A percentile compares a stretch with the other conserved stretches of the same genome.
Conservation (phyloP, 202 grass and related monocot genomes). For the Tripidium arundinaceum region DNA sequence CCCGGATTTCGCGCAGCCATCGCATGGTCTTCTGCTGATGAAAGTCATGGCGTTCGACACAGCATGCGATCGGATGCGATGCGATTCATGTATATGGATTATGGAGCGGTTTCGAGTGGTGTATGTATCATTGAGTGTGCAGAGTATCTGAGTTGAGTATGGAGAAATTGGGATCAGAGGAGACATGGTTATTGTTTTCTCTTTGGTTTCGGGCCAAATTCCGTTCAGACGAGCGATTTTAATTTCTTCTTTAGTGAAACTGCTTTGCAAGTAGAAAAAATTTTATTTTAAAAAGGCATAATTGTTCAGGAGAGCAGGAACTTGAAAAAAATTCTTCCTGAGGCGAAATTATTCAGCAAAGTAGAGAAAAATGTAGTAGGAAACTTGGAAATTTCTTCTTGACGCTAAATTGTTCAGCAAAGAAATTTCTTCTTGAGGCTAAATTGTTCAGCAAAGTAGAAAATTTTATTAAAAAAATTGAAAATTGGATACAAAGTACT, state of each 20-base stretch:
- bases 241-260: neutral
- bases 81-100: conserved; percentile 30
- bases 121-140: neutral
- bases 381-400: no score
- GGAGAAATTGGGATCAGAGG: neutral
- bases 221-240: neutral
- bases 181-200: neutral
- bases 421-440: no score
- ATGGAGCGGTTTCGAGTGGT: conserved; percentile 14
- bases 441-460: no score
- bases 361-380: no score
- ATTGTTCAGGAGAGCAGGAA: no score
- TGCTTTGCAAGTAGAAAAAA: neutral
- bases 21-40: neutral
- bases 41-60: neutral
- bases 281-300: no score
- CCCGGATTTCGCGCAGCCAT: conserved; percentile 23
- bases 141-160: neutral
- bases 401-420: no score
- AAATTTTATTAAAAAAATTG: no score
- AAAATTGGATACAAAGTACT: no score
- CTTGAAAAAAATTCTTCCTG: no score
- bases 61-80: conserved; percentile 6
- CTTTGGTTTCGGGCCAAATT: neutral
- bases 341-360: no score